Base-by-base conservation (phyloP, 257 asterid genomes). In the Paraleonurus japonicus region DNA sequence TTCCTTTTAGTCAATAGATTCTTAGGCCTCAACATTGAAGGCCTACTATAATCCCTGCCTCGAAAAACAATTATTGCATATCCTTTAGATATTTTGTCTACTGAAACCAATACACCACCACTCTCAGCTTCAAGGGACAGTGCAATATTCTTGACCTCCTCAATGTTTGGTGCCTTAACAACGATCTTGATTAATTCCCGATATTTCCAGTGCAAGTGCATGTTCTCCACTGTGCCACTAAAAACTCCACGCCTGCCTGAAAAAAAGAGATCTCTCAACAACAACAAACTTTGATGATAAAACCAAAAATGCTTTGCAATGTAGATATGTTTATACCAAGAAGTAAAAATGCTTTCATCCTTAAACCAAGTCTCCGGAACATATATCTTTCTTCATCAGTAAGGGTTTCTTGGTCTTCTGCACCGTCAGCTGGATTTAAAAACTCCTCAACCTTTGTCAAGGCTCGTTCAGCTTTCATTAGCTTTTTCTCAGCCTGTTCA, bases 201-300 rank as follows among this genome's bases (percentile, higher is more conserved):
- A 79, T 92, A 92, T 74, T 95, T 95, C 99, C 98, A 95, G 76
- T 95, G 99, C 78, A 95, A 85, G 83, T 95, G 99, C 99, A 92
- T 92, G 84, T 95, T 95, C 81, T 95, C 99, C 71, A 95, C 96
- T 0, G 99, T 95, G 79, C 99, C 99, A 70, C 84, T 96, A 76
- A 95, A 95, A 72, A 95, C 87, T 73, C 99, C 99, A 62, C 98
- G 99, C 82, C 98, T 82, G 78, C 98, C 98, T 95, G 96, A 16
- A 61, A 57, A 69, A 80, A 80, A 37, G 62, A 45, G 70, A 65
- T 16, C 71, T 32, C 22, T 68, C 74, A 33, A 75, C 59, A 33
- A 75, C 59, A 68, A 78, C 45, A 20, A 39, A 47, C 61, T 39
- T 37, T 24, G 39, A 12, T 32, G 59, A 43, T 54, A 50, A 74